These are phyloP conservation scores for Zhuliangozyma parablackwelliae DNA, from an alignment of 1,139 yeast species.

Conservation along the genomic window DNA sequence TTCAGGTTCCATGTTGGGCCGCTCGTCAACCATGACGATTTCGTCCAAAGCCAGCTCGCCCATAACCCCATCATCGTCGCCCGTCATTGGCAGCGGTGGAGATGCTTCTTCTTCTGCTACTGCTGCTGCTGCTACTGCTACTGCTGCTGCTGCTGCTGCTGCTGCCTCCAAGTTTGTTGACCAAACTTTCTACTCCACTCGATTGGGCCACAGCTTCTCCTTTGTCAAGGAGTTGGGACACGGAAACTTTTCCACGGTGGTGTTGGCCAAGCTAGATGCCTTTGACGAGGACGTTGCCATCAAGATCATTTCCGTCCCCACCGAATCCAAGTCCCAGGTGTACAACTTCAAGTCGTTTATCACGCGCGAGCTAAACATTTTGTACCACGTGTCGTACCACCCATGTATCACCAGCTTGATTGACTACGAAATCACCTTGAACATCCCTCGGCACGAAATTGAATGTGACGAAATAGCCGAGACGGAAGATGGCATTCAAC, in stretches of 20 bases:
- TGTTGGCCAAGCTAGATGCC: constrained; percentile 28
- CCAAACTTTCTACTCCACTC: constrained; percentile 12
- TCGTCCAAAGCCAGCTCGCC: constrained; percentile 6
- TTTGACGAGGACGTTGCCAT: constrained; percentile 28
- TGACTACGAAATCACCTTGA: constrained; percentile 27
- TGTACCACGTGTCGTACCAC: constrained; percentile 45
- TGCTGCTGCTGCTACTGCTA: too few relatives aligned
- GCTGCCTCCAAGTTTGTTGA: constrained; percentile 7
- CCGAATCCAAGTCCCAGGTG: constrained; percentile 21
- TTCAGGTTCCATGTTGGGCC: too few relatives aligned
- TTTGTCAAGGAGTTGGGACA: constrained; percentile 41
- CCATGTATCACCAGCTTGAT: constrained; percentile 36
- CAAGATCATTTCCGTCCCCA: constrained; percentile 38
- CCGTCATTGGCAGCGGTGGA: not conserved
- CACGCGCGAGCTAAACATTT: constrained; percentile 67
- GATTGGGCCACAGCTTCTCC: constrained; percentile 13
- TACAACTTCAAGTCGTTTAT: constrained; percentile 60
- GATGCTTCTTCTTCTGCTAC: not conserved
- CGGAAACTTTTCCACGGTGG: constrained; percentile 60
- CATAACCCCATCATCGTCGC: constrained; percentile 10
- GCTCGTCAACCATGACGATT: constrained; percentile 7
- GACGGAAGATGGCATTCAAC: constrained; percentile 1
- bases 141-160: too few relatives aligned
- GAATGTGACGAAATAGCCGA: constrained; percentile 7
- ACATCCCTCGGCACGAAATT: constrained; percentile 20